Percentiles rank a stretch among this genome's conserved stretches.
Evolutionary conservation across 2,329 filamentous ascomycete genomes (phyloP).

Genomic region (Pestalotiopsis sp.): DNA sequence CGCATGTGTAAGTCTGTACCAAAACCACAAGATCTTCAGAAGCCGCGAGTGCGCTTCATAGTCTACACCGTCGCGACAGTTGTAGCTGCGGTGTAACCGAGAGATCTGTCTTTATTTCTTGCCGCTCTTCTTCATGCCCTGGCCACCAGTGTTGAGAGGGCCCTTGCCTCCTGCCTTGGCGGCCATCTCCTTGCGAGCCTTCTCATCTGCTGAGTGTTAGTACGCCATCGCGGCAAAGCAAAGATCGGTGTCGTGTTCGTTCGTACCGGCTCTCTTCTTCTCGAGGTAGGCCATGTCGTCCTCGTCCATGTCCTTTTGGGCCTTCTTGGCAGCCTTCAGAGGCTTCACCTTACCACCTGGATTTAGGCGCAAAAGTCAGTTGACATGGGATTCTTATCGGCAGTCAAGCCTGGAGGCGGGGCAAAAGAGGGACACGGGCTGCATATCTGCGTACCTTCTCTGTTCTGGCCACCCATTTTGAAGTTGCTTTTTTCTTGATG

Average conservation of each 20-base stretch:
- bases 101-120: slow-evolving; percentile 71
- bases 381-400: not conserved
- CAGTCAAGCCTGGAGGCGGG: not conserved
- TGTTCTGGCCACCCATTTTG: slow-evolving; percentile 67
- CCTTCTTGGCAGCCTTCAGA: slow-evolving; percentile 88
- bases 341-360: slow-evolving; percentile 82
- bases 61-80: not conserved
- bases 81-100: not conserved
- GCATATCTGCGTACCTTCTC: slow-evolving; percentile 55
- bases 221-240: not conserved
- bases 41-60: not conserved
- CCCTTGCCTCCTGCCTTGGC: slow-evolving; percentile 85
- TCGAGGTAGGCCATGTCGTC: slow-evolving; percentile 82
- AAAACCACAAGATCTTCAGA: not conserved
- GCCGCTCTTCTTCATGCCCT: slow-evolving; percentile 97
- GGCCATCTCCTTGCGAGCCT: slow-evolving; percentile 83
- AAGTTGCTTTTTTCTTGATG: not conserved
- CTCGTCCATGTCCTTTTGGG: slow-evolving; percentile 79
- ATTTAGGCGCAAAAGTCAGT: slow-evolving; percentile 21
- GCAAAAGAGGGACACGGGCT: not conserved
- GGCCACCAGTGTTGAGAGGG: slow-evolving; percentile 78
- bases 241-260: not conserved
- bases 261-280: slow-evolving; percentile 82
- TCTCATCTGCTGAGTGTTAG: slow-evolving; percentile 62
- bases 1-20: not conserved